These are phyloP conservation scores for Trichocladium uniseriatum DNA, from an alignment of 495 filamentous ascomycete species.

Conservation along the genomic window DNA sequence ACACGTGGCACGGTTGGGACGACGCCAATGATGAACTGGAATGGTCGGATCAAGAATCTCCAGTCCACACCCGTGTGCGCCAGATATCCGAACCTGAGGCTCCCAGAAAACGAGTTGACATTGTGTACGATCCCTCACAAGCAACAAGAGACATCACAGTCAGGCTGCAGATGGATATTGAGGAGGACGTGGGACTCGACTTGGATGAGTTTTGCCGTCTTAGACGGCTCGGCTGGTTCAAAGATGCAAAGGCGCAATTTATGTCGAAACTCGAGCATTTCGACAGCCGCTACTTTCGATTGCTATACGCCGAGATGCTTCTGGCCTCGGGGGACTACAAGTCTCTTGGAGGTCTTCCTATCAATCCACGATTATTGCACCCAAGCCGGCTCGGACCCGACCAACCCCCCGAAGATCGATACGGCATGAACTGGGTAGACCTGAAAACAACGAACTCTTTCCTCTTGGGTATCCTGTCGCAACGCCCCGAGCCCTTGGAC, in stretches of 20 bases:
- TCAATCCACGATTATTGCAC: no score
- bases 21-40: no score
- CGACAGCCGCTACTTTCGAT: slow-evolving; percentile 8
- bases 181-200: slow-evolving; percentile 14
- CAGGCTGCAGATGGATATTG: slow-evolving; percentile 8
- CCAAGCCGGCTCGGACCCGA: no score
- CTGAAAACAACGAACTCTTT: background rate
- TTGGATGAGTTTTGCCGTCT: slow-evolving; percentile 18
- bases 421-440: no score
- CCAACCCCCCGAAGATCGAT: no score
- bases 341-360: background rate
- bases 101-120: slow-evolving; percentile 1
- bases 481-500: no score
- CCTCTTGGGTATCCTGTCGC: no score
- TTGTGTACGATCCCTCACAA: slow-evolving; percentile 14
- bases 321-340: slow-evolving; percentile 13
- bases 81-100: background rate
- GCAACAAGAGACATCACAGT: slow-evolving; percentile 11
- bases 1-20: no score
- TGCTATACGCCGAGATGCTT: slow-evolving; percentile 19
- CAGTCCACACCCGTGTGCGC: no score
- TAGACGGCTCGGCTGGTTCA: slow-evolving; percentile 16
- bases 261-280: slow-evolving; percentile 1
- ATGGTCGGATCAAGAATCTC: no score
- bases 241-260: slow-evolving; percentile 14